Evolutionary conservation across 371 early-diverging fungal species (phyloP).

Genomic region (Blakeslea trispora): DNA sequence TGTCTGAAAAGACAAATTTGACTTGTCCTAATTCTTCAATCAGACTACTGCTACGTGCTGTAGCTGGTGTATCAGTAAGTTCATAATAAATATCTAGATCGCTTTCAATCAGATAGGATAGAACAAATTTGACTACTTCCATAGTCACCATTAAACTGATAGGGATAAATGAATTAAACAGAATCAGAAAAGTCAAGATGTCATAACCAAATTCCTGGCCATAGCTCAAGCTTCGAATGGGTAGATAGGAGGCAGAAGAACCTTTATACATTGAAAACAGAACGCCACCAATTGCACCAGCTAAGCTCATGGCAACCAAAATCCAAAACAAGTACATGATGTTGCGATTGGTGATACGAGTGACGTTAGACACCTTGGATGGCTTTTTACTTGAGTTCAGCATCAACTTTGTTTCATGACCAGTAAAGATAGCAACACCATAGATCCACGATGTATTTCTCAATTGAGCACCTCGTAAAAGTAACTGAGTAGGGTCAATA

Average conservation of each 20-base stretch:
- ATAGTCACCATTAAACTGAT: conserved; percentile 92
- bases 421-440: conserved; percentile 84
- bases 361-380: conserved; percentile 63
- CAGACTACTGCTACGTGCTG: conserved; percentile 85
- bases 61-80: conserved; percentile 79
- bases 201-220: conserved; percentile 66
- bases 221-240: neutral
- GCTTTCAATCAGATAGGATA: conserved; percentile 76
- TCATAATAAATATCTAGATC: conserved; percentile 91
- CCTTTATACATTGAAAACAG: conserved; percentile 48
- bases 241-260: neutral
- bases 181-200: conserved; percentile 85
- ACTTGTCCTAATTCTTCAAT: conserved; percentile 94
- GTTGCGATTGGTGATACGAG: conserved; percentile 90
- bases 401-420: conserved; percentile 91
- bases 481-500: conserved; percentile 79
- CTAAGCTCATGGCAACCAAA: conserved; percentile 80
- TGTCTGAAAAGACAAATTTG: conserved; percentile 85
- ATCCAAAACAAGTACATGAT: conserved; percentile 91
- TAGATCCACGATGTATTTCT: conserved; percentile 88
- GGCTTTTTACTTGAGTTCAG: conserved; percentile 73
- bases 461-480: conserved; percentile 82
- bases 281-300: conserved; percentile 80
- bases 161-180: conserved; percentile 91
- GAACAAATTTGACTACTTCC: conserved; percentile 89